Evolutionary conservation across 176 grass and related monocot species (phyloP).

Genomic region (Oryza australiensis): DNA sequence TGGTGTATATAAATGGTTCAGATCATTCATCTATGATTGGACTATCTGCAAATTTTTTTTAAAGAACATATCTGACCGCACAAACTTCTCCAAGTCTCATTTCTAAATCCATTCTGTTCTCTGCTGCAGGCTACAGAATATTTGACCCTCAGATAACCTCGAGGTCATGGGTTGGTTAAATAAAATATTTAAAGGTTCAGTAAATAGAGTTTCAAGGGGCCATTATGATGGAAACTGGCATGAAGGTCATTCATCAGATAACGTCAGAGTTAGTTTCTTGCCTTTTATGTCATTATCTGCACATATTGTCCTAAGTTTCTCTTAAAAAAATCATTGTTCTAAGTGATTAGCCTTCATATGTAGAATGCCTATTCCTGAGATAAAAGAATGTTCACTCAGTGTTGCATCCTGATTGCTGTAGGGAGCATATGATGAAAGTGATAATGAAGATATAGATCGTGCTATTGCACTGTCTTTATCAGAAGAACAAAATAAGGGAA

Average conservation of each 20-base stretch:
- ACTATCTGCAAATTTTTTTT: not conserved
- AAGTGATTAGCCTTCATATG: conserved; percentile 23
- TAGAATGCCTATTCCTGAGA: conserved; percentile 5
- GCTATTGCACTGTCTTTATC: conserved; percentile 88
- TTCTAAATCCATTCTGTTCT: conserved; percentile 7
- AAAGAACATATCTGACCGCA: not conserved
- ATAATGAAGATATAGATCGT: conserved; percentile 81
- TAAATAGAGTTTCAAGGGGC: conserved; percentile 77
- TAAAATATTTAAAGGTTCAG: conserved; percentile 73
- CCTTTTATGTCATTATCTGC: conserved; percentile 5
- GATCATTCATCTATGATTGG: not conserved
- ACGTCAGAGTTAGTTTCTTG: conserved; percentile 37
- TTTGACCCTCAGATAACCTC: conserved; percentile 22
- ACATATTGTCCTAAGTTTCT: not conserved
- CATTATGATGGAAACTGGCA: conserved; percentile 60
- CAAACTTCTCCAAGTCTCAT: conserved; percentile 1
- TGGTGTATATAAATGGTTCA: not conserved
- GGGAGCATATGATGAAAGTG: conserved; percentile 45
- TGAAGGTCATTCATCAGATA: conserved; percentile 42
- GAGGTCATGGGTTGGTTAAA: conserved; percentile 74
- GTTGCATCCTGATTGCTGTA: conserved; percentile 23
- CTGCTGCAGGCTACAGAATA: conserved; percentile 10
- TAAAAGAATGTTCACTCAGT: conserved; percentile 8
- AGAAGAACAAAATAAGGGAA: conserved; percentile 74
- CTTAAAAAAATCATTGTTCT: not conserved